Percentiles rank a stretch among this genome's conserved stretches.
Conservation (phyloP, 257 asterid genomes). For the Salvia rosmarinus region DNA sequence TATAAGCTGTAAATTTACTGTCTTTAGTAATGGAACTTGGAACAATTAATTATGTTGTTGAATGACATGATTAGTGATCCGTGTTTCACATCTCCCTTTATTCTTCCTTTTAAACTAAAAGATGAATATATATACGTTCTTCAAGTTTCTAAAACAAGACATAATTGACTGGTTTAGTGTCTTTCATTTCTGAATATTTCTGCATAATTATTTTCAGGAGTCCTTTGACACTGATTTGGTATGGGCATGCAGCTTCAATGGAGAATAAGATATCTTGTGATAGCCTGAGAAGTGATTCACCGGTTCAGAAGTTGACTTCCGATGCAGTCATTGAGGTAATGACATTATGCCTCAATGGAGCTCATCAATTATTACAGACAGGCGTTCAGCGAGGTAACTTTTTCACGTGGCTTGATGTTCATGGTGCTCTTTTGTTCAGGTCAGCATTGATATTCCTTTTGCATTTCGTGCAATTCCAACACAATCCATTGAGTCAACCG, state of each 20-base stretch:
- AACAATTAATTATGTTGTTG: background rate
- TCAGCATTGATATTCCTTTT: conserved; percentile 81
- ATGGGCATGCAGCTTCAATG: conserved; percentile 99
- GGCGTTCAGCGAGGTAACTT: background rate
- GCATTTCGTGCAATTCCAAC: conserved; percentile 86
- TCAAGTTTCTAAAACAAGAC: conserved; percentile 24
- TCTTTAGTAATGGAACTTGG: conserved; percentile 2
- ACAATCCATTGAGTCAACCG: conserved; percentile 83
- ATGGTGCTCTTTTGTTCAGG: conserved; percentile 55
- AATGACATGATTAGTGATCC: conserved; percentile 9
- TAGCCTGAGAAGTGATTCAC: conserved; percentile 49
- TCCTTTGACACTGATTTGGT: conserved; percentile 96
- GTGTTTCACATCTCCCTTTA: background rate
- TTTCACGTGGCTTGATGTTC: conserved; percentile 25
- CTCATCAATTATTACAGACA: conserved; percentile 17
- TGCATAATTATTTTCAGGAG: conserved; percentile 80
- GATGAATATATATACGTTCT: too few species aligned
- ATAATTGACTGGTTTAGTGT: conserved; percentile 31
- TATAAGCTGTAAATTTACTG: background rate
- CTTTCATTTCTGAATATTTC: conserved; percentile 51
- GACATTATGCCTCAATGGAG: background rate
- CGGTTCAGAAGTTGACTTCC: conserved; percentile 75
- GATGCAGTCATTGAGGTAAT: conserved; percentile 89
- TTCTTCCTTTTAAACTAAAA: background rate
- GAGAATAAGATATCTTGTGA: conserved; percentile 78